Evolutionary conservation across 257 asterid species (phyloP), one percentile per base, ranked within the genome.

Genomic region (Solanum microdontum): DNA sequence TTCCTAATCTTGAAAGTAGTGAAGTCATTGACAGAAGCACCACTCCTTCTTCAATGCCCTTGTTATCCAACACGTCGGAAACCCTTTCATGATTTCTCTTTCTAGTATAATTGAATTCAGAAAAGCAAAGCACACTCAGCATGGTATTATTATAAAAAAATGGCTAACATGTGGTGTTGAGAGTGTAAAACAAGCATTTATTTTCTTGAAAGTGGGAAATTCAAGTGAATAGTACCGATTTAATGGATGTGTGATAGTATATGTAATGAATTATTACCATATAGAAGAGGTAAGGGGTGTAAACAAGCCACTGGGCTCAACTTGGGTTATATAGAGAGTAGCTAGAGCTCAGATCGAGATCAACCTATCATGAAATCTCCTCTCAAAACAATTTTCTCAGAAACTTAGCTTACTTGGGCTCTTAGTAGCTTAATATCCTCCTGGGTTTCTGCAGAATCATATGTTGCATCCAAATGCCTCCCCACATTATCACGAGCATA

Each of bases 401-500:
- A 10, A 36, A 74, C 0, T 40, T 79, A 30, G 87, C 96, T 91
- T 91, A 95, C 99, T 93, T 96, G 99, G 68, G 95, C 96, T 79
- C 90, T 90, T 45, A 97, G 88, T 72, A 96, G 89, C 87, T 94
- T 88, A 82, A 96, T 95, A 88, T 95, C 99, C 39, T 94, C 98
- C 89, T 91, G 98, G 84, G 99, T 97, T 91, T 97, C 98, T 66
- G 87, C 72, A 0, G 94, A 88, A 69, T 95, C 95, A 90, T 92
- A 97, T 26, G 99, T 97, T 77, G 90, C 91, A 69, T 92, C 95
- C 92, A 97, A 91, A 92, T 97, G 99, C 88, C 93, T 96, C 89
- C 98, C 96, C 88, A 94, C 99, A 87, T 93, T 93, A 58, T 95
- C 97, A 89, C 93, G 94, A 87, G 99, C 99, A 89, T 96, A 96